These are phyloP conservation scores for Mycena indigotica DNA, from an alignment of 768 basidiomycete genomes.

Conservation along the genomic window DNA sequence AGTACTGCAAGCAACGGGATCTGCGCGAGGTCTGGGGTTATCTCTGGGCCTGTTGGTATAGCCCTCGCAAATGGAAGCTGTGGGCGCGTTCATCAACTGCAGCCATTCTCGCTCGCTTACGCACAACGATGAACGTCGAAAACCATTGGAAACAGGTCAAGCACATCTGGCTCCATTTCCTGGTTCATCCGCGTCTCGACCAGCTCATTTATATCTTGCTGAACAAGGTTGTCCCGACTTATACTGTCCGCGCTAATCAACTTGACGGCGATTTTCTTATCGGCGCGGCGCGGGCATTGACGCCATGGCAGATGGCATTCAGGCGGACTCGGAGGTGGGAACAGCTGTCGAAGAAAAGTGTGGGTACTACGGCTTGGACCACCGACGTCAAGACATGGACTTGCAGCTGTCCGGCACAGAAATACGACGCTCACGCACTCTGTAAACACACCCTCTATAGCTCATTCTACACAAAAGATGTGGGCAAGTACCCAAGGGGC, in stretches of 20 bases:
- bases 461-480: too few relatives aligned
- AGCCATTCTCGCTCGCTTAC: constrained; percentile 15
- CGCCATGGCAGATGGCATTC: constrained; percentile 14
- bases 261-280: not conserved
- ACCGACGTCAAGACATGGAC: constrained; percentile 14
- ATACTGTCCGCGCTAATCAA: constrained; percentile 6
- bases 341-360: not conserved
- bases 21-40: constrained; percentile 29
- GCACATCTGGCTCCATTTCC: constrained; percentile 25
- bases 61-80: constrained; percentile 21
- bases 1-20: constrained; percentile 27
- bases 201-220: constrained; percentile 23
- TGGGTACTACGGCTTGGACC: not conserved
- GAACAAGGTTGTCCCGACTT: constrained; percentile 10
- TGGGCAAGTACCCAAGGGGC: too few relatives aligned
- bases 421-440: constrained; percentile 20
- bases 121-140: constrained; percentile 29
- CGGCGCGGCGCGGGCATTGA: not conserved
- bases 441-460: too few relatives aligned
- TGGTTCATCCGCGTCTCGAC: constrained; percentile 26
- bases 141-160: constrained; percentile 28
- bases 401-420: constrained; percentile 24
- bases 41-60: constrained; percentile 29
- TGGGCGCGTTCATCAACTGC: constrained; percentile 25
- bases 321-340: constrained; percentile 18